Evolutionary conservation across 495 filamentous ascomycete species (phyloP), one percentile per base, ranked within the genome.

Genomic region (Podospora comata): DNA sequence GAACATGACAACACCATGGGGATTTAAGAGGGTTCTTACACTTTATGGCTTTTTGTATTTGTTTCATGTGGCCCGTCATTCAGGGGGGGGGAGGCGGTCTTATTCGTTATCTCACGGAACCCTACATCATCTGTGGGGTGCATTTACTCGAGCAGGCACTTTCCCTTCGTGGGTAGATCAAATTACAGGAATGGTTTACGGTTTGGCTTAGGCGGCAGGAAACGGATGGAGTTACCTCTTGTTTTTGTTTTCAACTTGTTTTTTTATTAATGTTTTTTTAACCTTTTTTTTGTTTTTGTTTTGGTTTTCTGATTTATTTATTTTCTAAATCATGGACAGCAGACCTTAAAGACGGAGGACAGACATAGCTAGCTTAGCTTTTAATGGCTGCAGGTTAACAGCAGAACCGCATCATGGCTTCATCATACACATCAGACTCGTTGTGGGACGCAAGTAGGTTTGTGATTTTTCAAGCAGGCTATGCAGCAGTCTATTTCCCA

Each of bases 1-100:
- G 95, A 98, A 81, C 92, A 98, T 76, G 95, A 99, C 77, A 97
- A 96, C 77, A 99, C 95, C 1, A 99, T 98, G 94, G 92, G 94
- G 2, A 89, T 99, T 32, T 97, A 75, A 72, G 69, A 59, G 0
- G 16, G 6, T 58, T 58, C 55, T 23, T 58, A 7, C 4, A 18
- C 18, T 4, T 4, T 58, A 23, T 23, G 23, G 23, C 15, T 64
- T 64, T 16, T 48, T 11, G 20, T 18, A 27, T 23, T 11, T 48
- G 6, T 63, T 58, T 30, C 13, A 15, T 58, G 7, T 58, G n/a
- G n/a, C 19, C 55, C 23, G 7, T 11, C 23, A 20, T 58, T 11
- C 28, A 23, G 23, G 23, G 1, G 23, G 23, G 23, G 20, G 20
- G 20, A 1, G 13, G 39, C 39, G 7, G 39, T 48, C 15, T 11